These are phyloP conservation scores for Candida nonsorbophila DNA, from an alignment of 805 yeast genomes.

Conservation along the genomic window DNA sequence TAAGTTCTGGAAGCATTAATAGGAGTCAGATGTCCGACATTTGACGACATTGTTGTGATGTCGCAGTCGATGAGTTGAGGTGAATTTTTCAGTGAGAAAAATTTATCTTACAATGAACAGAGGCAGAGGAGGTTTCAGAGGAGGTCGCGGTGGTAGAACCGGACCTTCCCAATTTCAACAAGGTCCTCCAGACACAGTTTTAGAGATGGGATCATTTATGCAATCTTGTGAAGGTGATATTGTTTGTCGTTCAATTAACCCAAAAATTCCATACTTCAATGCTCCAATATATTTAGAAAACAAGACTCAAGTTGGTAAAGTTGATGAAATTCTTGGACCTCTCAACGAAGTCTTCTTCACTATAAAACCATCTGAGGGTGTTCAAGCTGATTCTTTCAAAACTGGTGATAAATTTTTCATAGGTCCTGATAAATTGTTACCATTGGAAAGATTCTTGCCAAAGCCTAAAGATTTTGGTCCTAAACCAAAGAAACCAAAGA, in stretches of 20 bases:
- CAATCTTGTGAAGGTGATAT: slow-evolving; percentile 96
- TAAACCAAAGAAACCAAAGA: slow-evolving; percentile 67
- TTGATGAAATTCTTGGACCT: slow-evolving; percentile 97
- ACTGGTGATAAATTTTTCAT: slow-evolving; percentile 94
- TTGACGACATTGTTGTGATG: background rate
- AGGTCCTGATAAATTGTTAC: slow-evolving; percentile 91
- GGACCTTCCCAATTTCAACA: slow-evolving; percentile 67
- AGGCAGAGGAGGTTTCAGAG: slow-evolving; percentile 67
- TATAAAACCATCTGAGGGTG: slow-evolving; percentile 93
- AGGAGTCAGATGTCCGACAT: too few relatives aligned
- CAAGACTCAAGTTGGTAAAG: slow-evolving; percentile 94
- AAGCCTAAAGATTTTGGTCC: slow-evolving; percentile 88
- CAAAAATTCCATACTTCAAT: slow-evolving; percentile 94
- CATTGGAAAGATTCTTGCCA: slow-evolving; percentile 94
- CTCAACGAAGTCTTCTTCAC: slow-evolving; percentile 97
- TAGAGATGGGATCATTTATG: slow-evolving; percentile 90
- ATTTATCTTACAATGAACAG: slow-evolving; percentile 46
- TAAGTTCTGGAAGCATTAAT: too few relatives aligned
- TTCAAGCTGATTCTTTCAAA: slow-evolving; percentile 88
- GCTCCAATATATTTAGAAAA: slow-evolving; percentile 97
- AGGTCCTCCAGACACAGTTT: slow-evolving; percentile 94
- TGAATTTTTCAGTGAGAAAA: slow-evolving; percentile 4
- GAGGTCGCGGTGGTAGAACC: slow-evolving; percentile 64
- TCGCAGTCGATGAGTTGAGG: too few relatives aligned
- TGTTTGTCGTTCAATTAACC: slow-evolving; percentile 91